phyloP scores from a whole-genome alignment of 805 yeast genomes.

The Candida sakaeoensis region DNA sequence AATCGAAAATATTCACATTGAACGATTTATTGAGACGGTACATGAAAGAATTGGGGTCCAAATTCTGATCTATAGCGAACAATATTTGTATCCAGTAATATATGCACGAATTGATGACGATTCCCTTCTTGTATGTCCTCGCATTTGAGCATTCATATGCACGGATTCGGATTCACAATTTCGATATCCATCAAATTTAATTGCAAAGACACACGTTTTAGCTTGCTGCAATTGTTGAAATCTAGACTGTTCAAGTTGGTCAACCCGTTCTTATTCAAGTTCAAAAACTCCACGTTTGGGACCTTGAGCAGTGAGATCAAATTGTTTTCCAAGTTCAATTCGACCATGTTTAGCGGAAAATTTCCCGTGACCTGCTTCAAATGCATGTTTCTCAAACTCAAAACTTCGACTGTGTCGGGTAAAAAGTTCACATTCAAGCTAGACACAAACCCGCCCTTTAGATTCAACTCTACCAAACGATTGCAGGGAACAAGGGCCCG shows the following conservation, averaged over 20 bases:
- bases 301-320: neutral
- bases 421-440: neutral
- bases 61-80: too few relatives aligned
- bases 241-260: neutral
- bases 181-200: neutral
- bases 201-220: neutral
- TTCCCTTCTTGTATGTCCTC: too few relatives aligned
- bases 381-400: neutral
- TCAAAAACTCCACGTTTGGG: neutral
- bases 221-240: neutral
- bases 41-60: constrained; percentile 4
- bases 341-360: neutral
- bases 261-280: neutral
- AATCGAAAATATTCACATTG: constrained; percentile 2
- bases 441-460: neutral
- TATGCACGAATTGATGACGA: too few relatives aligned
- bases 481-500: neutral
- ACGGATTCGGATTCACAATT: too few relatives aligned
- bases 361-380: neutral
- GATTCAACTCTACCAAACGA: neutral
- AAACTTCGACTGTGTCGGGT: neutral
- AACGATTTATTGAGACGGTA: constrained; percentile 4
- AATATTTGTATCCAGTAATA: too few relatives aligned
- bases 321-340: neutral
- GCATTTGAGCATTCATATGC: too few relatives aligned